Conservation (phyloP, 2,329 filamentous ascomycete species). For the Colletotrichum cuscutae region DNA sequence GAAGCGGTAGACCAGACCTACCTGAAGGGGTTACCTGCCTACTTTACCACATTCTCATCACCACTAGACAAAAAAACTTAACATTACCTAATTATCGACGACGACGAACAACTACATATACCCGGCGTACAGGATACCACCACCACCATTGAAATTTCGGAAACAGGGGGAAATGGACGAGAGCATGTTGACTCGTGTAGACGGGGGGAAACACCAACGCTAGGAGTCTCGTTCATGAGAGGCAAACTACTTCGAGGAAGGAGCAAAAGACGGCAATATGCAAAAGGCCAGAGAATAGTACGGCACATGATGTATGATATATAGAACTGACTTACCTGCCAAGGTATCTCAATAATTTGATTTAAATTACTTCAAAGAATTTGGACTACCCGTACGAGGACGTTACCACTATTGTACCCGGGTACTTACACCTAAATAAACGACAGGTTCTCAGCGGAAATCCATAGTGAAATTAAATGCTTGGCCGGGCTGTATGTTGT, state of each 20-base stretch:
- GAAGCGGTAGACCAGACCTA: background rate
- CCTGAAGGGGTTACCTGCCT: background rate
- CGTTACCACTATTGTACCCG: too few species aligned
- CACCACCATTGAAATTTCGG: background rate
- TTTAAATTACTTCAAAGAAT: background rate
- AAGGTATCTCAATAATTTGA: background rate
- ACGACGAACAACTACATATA: background rate
- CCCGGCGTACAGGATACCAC: constrained; percentile 9
- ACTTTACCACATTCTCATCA: background rate
- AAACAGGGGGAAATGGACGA: background rate
- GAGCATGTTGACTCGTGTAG: background rate
- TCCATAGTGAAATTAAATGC: too few species aligned
- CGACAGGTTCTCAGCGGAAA: too few species aligned
- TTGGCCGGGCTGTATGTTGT: too few species aligned
- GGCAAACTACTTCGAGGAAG: background rate
- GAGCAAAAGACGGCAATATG: background rate
- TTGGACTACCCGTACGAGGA: too few species aligned
- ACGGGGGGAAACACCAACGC: background rate
- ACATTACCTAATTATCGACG: background rate
- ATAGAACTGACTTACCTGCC: background rate
- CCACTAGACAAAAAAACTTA: background rate
- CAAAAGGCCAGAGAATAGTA: background rate
- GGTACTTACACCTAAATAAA: too few species aligned
- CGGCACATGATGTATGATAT: background rate
- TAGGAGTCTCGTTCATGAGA: background rate